Percentiles rank a stretch among this genome's conserved stretches.
phyloP scores from a whole-genome alignment of 345 rosid genomes.

The Toxicodendron radicans region DNA sequence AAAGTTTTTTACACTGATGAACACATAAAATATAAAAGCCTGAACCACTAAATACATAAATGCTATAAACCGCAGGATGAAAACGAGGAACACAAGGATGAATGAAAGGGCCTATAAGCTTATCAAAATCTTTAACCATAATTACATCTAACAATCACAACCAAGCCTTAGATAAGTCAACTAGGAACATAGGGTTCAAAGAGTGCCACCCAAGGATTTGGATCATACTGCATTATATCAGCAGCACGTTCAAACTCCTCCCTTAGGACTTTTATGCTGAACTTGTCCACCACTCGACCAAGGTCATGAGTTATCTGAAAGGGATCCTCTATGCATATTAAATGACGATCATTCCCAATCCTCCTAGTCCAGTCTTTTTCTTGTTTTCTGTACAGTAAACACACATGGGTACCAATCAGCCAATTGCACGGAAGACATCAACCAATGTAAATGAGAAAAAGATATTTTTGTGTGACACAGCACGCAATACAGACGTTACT shows the following conservation, averaged over 20 bases:
- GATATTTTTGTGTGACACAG: not conserved
- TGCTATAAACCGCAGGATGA: too few relatives aligned
- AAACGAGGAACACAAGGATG: too few relatives aligned
- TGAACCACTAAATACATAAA: too few relatives aligned
- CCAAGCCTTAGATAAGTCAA: slow-evolving; percentile 4
- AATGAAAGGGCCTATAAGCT: not conserved
- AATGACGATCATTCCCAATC: slow-evolving; percentile 88
- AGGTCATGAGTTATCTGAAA: slow-evolving; percentile 81
- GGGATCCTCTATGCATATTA: slow-evolving; percentile 99
- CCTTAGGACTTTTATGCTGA: slow-evolving; percentile 79
- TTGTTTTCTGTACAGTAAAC: slow-evolving; percentile 57
- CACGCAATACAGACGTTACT: too few relatives aligned
- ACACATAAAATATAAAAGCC: too few relatives aligned
- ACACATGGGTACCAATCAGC: not conserved
- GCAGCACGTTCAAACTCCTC: slow-evolving; percentile 99
- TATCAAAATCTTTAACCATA: not conserved
- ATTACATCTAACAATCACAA: slow-evolving; percentile 17
- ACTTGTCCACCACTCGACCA: slow-evolving; percentile 93
- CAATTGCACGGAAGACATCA: not conserved
- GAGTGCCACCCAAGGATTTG: slow-evolving; percentile 65
- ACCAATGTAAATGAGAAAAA: not conserved
- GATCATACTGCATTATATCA: slow-evolving; percentile 68
- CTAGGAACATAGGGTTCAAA: slow-evolving; percentile 63
- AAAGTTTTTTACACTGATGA: too few relatives aligned
- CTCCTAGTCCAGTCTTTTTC: slow-evolving; percentile 97